A percentile compares a stretch with the other conserved stretches of the same genome.
phyloP scores from a whole-genome alignment of 306 rosid genomes.

The Pyrus bretschneideri region DNA sequence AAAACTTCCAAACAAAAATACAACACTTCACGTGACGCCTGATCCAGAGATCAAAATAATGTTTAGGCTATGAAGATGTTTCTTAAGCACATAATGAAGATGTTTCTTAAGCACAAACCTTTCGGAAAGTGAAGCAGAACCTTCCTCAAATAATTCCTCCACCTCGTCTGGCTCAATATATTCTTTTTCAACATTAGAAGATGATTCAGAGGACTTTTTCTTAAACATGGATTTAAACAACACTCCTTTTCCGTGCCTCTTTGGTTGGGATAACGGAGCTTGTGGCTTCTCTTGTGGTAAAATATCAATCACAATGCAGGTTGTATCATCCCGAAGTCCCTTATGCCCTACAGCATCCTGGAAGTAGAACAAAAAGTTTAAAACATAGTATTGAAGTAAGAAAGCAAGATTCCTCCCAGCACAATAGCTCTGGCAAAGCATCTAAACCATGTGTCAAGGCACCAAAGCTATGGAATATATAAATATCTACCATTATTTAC shows the following conservation, averaged over 20 bases:
- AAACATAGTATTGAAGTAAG: constrained; percentile 1
- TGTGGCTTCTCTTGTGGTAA: constrained; percentile 68
- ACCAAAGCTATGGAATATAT: background rate
- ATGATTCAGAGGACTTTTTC: constrained; percentile 65
- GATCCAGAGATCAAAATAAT: background rate
- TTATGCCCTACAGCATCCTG: constrained; percentile 90
- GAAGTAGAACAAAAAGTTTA: constrained; percentile 17
- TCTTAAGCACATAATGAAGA: background rate
- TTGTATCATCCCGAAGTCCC: constrained; percentile 99
- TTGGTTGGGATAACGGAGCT: constrained; percentile 42
- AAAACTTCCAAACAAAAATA: background rate
- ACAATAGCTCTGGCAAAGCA: constrained; percentile 11
- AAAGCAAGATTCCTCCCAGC: background rate
- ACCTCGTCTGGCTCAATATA: constrained; percentile 71
- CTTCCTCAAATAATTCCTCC: constrained; percentile 88
- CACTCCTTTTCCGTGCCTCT: constrained; percentile 72
- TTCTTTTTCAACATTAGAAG: constrained; percentile 64
- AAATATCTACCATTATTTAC: constrained; percentile 10
- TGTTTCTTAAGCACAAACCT: constrained; percentile 47
- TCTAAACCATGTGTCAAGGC: constrained; percentile 11
- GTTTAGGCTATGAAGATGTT: background rate
- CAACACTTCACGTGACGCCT: background rate
- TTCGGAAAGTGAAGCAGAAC: constrained; percentile 92
- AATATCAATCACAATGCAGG: constrained; percentile 87
- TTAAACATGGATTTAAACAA: constrained; percentile 84